Percentiles rank a stretch among this genome's conserved stretches.
Conservation (phyloP, 1,284 basidiomycete species). For the Puccinia coronata region DNA sequence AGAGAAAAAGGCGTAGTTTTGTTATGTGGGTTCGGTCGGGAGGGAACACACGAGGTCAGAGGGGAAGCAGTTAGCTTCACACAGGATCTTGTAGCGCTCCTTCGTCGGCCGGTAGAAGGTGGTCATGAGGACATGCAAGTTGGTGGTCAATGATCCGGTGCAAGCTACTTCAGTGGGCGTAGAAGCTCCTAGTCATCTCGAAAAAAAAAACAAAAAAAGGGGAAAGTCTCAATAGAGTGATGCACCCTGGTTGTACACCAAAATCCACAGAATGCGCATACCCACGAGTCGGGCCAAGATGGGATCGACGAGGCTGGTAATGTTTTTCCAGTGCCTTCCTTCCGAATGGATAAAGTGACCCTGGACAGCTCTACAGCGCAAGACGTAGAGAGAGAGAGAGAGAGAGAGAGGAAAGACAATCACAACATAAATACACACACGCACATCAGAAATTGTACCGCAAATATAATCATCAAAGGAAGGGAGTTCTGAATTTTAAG, state of each 20-base stretch:
- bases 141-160: conserved; percentile 90
- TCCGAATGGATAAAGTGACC: conserved; percentile 90
- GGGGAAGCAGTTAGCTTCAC: conserved; percentile 90
- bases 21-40: background rate
- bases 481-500: too few relatives aligned
- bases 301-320: conserved; percentile 72
- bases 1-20: background rate
- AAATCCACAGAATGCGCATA: conserved; percentile 53
- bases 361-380: conserved; percentile 70
- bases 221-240: background rate
- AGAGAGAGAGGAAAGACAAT: conserved; percentile 23
- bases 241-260: too few relatives aligned
- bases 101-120: conserved; percentile 88
- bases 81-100: conserved; percentile 86
- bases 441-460: conserved; percentile 3
- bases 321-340: conserved; percentile 77
- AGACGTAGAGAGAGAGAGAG: too few relatives aligned
- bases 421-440: conserved; percentile 39
- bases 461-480: too few relatives aligned
- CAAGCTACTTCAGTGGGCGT: conserved; percentile 84
- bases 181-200: conserved; percentile 67
- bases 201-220: background rate
- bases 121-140: conserved; percentile 90
- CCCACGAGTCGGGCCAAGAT: conserved; percentile 82
- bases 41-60: conserved; percentile 77